These are phyloP conservation scores for Rhytidiadelphus loreus DNA, from an alignment of 225 moss, liverwort and hornwort genomes.

Conservation along the genomic window DNA sequence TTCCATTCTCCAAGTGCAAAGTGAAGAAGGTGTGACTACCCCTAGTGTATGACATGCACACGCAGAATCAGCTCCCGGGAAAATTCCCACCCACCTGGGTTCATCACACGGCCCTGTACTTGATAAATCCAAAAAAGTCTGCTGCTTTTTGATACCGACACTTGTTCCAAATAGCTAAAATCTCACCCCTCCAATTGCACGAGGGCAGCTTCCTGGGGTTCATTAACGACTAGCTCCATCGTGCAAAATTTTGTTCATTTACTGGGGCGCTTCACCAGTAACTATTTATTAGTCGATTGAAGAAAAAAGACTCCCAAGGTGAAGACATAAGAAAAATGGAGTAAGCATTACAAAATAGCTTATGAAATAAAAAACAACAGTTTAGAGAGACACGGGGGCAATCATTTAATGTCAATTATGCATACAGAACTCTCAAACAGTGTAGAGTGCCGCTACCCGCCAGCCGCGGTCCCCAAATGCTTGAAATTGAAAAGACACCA, in stretches of 20 bases:
- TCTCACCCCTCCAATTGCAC: background rate
- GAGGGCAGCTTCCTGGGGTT: background rate
- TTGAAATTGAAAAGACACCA: background rate
- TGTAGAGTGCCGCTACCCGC: background rate
- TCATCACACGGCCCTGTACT: background rate
- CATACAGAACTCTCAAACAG: constrained; percentile 6
- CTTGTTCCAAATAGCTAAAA: background rate
- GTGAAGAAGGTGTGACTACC: too few relatives aligned
- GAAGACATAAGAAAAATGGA: background rate
- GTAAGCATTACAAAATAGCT: background rate
- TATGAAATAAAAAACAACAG: background rate
- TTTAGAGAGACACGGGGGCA: background rate
- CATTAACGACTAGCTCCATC: background rate
- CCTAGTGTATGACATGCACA: background rate
- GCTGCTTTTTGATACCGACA: background rate
- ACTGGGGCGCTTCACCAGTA: too few relatives aligned
- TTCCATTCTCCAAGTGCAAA: too few relatives aligned
- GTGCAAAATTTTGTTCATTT: background rate
- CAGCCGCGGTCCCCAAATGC: background rate
- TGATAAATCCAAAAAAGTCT: background rate
- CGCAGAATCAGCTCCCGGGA: background rate
- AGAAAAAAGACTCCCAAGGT: background rate
- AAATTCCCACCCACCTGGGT: background rate
- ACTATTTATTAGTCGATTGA: background rate
- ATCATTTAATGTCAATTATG: background rate